Evolutionary conservation across 805 yeast species (phyloP), one percentile per base, ranked within the genome.

Genomic region (Myxozyma geophila): DNA sequence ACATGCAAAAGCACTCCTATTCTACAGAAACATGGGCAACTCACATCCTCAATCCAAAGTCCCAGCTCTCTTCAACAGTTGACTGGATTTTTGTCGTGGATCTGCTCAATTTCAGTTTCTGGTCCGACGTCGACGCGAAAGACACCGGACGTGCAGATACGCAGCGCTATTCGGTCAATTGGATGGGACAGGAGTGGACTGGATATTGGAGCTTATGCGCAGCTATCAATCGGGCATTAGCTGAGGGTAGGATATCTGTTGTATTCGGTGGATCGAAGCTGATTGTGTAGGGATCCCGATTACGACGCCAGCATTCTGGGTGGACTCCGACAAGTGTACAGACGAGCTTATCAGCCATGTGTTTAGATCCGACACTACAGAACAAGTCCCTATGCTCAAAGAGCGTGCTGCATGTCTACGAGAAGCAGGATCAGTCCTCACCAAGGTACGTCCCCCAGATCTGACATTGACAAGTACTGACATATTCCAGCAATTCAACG

Each of bases 171-270:
- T 64, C 79, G 6, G 78, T 79, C 9, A 61, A 62, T 12, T 79
- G 74, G 67, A 61, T 74, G 2, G 77, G 74, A 19, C 44, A 64
- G 19, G 44, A 33, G 35, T 79, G 77, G 70, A 79, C 82, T 0
- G 82, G 82, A 10, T 79, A 79, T 70, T 79, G 82, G 82, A 77
- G 81, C 56, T 70, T 79, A 28, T 76, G 74, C 15, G 82, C 82
- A 0, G 79, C 79, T 12, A 70, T 79, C 17, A 76, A 80, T 66
- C 67, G 79, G n/a, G 82, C 82, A 0, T 63, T 79, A 28, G 78
- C 74, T 28, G 72, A 73, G n/a, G 70, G 67, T 65, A 40, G n/a
- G 47, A 15, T 17, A 43, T 9, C 12, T 33, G 13, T 19, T 15
- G 19, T 28, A 23, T 0, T 33, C 1, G 37, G 37, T 28, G 15